Evolutionary conservation across 805 yeast species (phyloP).

Genomic region (Zygosaccharomyces siamensis): DNA sequence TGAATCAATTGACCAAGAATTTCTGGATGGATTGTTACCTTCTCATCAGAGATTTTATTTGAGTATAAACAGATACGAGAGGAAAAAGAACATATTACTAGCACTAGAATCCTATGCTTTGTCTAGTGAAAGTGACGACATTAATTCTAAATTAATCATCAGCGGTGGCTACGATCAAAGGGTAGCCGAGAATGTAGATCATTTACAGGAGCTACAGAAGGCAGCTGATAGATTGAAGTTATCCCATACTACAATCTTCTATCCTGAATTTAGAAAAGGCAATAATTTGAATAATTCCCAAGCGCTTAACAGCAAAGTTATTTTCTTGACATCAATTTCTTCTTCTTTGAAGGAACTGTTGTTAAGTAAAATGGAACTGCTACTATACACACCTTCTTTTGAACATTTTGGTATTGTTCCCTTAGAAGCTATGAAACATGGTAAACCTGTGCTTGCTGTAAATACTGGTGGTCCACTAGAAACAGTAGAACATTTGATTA

Average conservation of each 20-base stretch:
- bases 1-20: slow-evolving; percentile 11
- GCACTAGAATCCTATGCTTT: slow-evolving; percentile 66
- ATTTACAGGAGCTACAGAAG: slow-evolving; percentile 54
- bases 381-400: slow-evolving; percentile 82
- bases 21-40: slow-evolving; percentile 17
- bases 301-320: slow-evolving; percentile 43
- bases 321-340: slow-evolving; percentile 79
- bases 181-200: slow-evolving; percentile 69
- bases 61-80: slow-evolving; percentile 85
- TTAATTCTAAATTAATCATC: slow-evolving; percentile 51
- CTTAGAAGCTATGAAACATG: slow-evolving; percentile 83
- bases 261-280: slow-evolving; percentile 24
- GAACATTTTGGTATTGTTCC: slow-evolving; percentile 99
- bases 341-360: slow-evolving; percentile 59
- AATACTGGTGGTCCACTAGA: slow-evolving; percentile 93
- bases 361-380: slow-evolving; percentile 49
- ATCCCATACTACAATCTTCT: slow-evolving; percentile 41
- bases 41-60: slow-evolving; percentile 43
- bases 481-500: slow-evolving; percentile 41
- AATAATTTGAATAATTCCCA: slow-evolving; percentile 13
- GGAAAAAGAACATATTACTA: slow-evolving; percentile 73
- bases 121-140: slow-evolving; percentile 29
- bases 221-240: slow-evolving; percentile 46
- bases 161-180: slow-evolving; percentile 90
- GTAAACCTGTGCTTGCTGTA: slow-evolving; percentile 80